Percentiles rank a stretch among this genome's conserved stretches.
Conservation (phyloP, 1,284 basidiomycete genomes). For the Athelia sp. region DNA sequence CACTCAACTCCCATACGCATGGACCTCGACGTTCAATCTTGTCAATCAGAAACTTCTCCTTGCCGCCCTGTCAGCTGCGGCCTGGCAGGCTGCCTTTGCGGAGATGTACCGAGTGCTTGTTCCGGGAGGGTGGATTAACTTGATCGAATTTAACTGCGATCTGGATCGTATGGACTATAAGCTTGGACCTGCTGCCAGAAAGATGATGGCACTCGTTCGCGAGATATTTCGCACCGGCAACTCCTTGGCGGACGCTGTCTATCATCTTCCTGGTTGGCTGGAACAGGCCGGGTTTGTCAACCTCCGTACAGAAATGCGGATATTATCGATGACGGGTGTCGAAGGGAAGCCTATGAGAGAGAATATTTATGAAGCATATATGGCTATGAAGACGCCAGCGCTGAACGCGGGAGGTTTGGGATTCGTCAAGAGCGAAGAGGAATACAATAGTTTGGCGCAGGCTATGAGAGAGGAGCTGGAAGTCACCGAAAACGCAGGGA, state of each 20-base stretch:
- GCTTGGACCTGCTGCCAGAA: slow-evolving; percentile 3
- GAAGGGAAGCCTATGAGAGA: too few species aligned
- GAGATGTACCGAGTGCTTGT: slow-evolving; percentile 20
- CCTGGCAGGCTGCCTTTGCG: slow-evolving; percentile 15
- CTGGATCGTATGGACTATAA: too few species aligned
- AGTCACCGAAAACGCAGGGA: too few species aligned
- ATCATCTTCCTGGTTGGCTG: slow-evolving; percentile 13
- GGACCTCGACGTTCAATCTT: slow-evolving; percentile 18
- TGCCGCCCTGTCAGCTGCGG: too few species aligned
- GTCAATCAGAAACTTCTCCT: slow-evolving; percentile 24
- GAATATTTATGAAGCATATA: too few species aligned
- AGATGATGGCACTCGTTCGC: slow-evolving; percentile 8
- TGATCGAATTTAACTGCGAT: too few species aligned
- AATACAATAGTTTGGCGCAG: too few species aligned
- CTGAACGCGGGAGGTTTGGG: too few species aligned
- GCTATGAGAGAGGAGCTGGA: too few species aligned
- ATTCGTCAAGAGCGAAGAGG: too few species aligned
- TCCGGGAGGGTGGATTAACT: slow-evolving; percentile 24
- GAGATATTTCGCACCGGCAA: slow-evolving; percentile 12
- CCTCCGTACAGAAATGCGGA: slow-evolving; percentile 13
- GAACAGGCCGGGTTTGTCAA: slow-evolving; percentile 15
- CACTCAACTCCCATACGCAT: slow-evolving; percentile 15
- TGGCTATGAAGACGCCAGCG: too few species aligned
- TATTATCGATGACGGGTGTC: too few species aligned
- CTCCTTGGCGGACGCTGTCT: slow-evolving; percentile 11